Conservation (phyloP, 352 stramenopile species). For the Labyrinthula sp. region DNA sequence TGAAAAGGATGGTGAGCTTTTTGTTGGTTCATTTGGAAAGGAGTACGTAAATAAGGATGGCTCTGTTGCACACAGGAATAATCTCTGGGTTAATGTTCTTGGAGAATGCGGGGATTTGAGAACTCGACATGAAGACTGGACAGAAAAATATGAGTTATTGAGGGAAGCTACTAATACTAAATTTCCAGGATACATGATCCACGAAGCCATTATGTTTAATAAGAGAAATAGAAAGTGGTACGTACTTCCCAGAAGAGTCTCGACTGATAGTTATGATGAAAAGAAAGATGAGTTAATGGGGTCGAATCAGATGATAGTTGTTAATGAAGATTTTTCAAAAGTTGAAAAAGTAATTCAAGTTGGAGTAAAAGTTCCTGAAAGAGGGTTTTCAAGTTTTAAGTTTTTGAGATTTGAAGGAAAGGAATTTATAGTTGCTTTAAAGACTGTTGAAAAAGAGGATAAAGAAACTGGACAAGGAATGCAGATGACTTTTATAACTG, state of each 20-base stretch:
- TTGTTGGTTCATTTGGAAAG: slow-evolving; percentile 81
- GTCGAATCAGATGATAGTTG: slow-evolving; percentile 63
- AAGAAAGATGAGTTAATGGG: slow-evolving; percentile 70
- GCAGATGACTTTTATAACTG: slow-evolving; percentile 54
- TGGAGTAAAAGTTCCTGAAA: slow-evolving; percentile 53
- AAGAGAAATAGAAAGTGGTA: slow-evolving; percentile 79
- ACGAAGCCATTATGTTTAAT: slow-evolving; percentile 91
- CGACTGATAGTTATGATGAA: slow-evolving; percentile 77
- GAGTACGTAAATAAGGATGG: slow-evolving; percentile 69
- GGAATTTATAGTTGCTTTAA: slow-evolving; percentile 66
- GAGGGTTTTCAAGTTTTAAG: slow-evolving; percentile 78
- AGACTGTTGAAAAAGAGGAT: slow-evolving; percentile 68
- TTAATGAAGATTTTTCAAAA: slow-evolving; percentile 59
- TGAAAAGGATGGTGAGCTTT: slow-evolving; percentile 89
- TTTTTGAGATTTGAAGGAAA: slow-evolving; percentile 67
- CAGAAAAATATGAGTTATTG: slow-evolving; percentile 66
- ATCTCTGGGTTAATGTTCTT: slow-evolving; percentile 83
- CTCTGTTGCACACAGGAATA: slow-evolving; percentile 74
- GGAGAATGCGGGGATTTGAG: slow-evolving; percentile 47
- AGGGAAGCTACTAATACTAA: slow-evolving; percentile 60
- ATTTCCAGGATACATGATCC: slow-evolving; percentile 78
- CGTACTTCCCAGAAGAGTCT: slow-evolving; percentile 83
- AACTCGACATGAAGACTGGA: slow-evolving; percentile 80
- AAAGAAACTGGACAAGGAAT: slow-evolving; percentile 36
- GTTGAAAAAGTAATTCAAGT: slow-evolving; percentile 49